Conservation (phyloP, 164 flowering plant genomes). For the Platanus orientalis region DNA sequence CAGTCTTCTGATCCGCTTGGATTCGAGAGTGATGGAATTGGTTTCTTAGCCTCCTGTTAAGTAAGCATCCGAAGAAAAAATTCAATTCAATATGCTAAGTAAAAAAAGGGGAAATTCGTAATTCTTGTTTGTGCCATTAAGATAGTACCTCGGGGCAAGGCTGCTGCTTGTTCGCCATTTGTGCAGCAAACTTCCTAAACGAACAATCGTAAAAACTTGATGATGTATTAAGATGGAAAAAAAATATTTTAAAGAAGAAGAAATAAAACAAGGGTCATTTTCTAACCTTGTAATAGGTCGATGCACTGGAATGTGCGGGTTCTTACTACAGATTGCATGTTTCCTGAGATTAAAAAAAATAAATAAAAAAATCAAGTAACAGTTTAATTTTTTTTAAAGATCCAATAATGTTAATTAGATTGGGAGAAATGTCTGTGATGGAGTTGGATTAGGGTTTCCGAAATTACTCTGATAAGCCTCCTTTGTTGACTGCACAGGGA, state of each 20-base stretch:
- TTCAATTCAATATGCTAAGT: not conserved
- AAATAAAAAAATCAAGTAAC: not conserved
- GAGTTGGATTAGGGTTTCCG: constrained; percentile 10
- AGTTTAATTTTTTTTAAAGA: constrained; percentile 1
- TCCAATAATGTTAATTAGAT: not conserved
- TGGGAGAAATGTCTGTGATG: not conserved
- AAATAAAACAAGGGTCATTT: not conserved
- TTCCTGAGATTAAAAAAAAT: constrained; percentile 26
- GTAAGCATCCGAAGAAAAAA: not conserved
- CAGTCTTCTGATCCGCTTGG: constrained; percentile 32
- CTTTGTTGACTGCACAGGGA: constrained; percentile 51
- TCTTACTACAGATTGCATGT: constrained; percentile 35
- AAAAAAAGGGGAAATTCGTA: not conserved
- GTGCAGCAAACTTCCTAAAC: constrained; percentile 73
- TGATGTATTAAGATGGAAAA: not conserved
- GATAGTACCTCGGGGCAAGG: constrained; percentile 27
- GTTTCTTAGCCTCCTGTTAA: constrained; percentile 34
- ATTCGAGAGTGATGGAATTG: constrained; percentile 13
- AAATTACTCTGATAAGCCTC: constrained; percentile 46
- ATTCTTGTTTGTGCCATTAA: not conserved
- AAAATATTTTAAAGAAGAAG: not conserved
- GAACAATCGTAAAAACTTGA: not conserved
- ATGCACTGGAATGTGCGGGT: constrained; percentile 38
- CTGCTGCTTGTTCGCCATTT: constrained; percentile 49
- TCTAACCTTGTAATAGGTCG: constrained; percentile 76